Percentiles rank a stretch among this genome's conserved stretches.
Conservation (phyloP, 306 rosid genomes). For the Fragaria vesca region DNA sequence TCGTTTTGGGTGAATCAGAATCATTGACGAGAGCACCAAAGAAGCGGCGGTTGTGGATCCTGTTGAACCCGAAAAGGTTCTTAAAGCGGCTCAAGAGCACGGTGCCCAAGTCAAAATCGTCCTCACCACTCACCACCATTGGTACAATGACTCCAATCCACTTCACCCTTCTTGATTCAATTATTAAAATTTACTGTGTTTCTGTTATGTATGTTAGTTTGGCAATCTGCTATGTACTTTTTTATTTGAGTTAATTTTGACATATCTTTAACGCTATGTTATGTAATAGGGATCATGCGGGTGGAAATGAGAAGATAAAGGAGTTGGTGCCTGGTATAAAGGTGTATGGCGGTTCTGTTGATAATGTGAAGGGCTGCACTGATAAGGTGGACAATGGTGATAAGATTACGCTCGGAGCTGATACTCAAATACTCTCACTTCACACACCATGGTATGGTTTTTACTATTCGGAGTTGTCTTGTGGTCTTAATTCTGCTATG, state of each 20-base stretch:
- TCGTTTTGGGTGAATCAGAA: constrained; percentile 33
- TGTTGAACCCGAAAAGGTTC: constrained; percentile 80
- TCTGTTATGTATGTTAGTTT: not conserved
- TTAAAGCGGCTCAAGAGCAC: constrained; percentile 56
- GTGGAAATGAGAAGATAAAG: constrained; percentile 85
- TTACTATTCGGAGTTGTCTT: not conserved
- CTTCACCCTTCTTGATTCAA: not conserved
- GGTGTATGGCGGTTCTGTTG: constrained; percentile 85
- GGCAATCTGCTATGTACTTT: not conserved
- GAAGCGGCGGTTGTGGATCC: constrained; percentile 95
- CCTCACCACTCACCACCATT: constrained; percentile 97
- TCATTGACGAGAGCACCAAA: constrained; percentile 68
- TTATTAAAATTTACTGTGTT: not conserved
- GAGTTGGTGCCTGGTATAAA: constrained; percentile 75
- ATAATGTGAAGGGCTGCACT: constrained; percentile 88
- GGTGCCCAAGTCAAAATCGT: constrained; percentile 70
- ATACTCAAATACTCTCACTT: constrained; percentile 58
- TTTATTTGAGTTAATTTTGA: not conserved
- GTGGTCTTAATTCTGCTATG: not conserved
- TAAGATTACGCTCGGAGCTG: constrained; percentile 73
- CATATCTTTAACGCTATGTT: not conserved
- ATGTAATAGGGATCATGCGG: constrained; percentile 73
- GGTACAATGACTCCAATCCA: constrained; percentile 21
- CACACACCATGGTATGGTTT: constrained; percentile 83
- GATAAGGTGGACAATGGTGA: constrained; percentile 78